phyloP scores from a whole-genome alignment of 345 rosid genomes.

The Populus pruinosa region DNA sequence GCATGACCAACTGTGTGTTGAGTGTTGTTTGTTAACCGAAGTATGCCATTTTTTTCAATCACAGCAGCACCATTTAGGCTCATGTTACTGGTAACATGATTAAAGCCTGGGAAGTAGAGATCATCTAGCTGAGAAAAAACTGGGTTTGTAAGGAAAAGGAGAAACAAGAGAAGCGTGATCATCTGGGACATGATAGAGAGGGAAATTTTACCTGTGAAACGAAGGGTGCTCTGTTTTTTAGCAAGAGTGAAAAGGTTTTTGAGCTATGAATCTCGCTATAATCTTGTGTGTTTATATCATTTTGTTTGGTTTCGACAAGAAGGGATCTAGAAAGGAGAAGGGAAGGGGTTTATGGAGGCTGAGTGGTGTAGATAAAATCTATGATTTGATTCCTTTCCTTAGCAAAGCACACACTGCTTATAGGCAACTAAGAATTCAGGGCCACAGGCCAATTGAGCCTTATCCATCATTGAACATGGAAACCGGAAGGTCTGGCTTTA shows the following conservation, averaged over 20 bases:
- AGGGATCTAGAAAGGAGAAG: no score
- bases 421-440: neutral
- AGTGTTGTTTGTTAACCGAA: slow-evolving; percentile 55
- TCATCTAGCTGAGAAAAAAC: slow-evolving; percentile 11
- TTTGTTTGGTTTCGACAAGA: no score
- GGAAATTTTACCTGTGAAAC: neutral
- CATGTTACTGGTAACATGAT: slow-evolving; percentile 21
- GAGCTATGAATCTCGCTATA: no score
- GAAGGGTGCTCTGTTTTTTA: neutral
- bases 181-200: neutral
- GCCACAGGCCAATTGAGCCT: neutral
- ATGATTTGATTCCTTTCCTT: no score
- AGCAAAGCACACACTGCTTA: no score
- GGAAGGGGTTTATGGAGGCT: no score
- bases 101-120: slow-evolving; percentile 18
- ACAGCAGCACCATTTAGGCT: slow-evolving; percentile 50
- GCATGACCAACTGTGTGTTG: slow-evolving; percentile 66
- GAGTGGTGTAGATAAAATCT: no score
- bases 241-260: no score
- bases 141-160: slow-evolving; percentile 8
- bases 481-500: neutral
- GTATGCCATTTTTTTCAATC: slow-evolving; percentile 48
- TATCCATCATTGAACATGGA: neutral
- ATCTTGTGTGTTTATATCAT: neutral
- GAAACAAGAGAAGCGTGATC: neutral